phyloP scores from a whole-genome alignment of 1,284 basidiomycete genomes.

The Ceratobasidium sp. region DNA sequence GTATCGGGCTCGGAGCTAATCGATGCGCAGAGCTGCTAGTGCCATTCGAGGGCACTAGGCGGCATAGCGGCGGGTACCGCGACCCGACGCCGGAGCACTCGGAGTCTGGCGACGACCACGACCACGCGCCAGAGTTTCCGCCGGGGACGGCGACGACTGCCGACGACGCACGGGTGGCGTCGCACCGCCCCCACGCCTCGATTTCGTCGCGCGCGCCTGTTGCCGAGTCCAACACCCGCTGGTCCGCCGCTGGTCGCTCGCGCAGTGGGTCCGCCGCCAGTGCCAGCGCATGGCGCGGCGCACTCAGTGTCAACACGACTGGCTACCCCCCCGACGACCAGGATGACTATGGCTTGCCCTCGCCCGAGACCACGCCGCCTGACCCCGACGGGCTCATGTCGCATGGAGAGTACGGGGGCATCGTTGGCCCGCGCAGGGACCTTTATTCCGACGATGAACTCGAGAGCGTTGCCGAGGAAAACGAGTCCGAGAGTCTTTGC shows the following conservation, averaged over 20 bases:
- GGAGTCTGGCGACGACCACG: not conserved
- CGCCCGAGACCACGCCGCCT: conserved; percentile 18
- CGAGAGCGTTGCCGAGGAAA: conserved; percentile 41
- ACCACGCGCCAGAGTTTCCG: conserved; percentile 12
- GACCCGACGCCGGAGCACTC: not conserved
- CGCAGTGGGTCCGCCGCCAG: conserved; percentile 24
- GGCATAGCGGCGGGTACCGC: not conserved
- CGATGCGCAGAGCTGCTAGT: not conserved
- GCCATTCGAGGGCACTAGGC: not conserved
- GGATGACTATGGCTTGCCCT: conserved; percentile 35
- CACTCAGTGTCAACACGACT: conserved; percentile 10
- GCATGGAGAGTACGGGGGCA: conserved; percentile 37
- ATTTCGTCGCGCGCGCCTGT: conserved; percentile 37
- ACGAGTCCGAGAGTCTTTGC: conserved; percentile 28
- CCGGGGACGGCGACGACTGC: conserved; percentile 34
- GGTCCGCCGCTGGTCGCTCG: conserved; percentile 20
- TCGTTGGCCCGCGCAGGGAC: conserved; percentile 31
- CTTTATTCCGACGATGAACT: conserved; percentile 42
- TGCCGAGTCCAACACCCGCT: conserved; percentile 31
- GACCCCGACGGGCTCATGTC: conserved; percentile 41
- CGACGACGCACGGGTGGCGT: conserved; percentile 31
- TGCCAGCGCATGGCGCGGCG: not conserved
- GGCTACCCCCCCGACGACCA: conserved; percentile 16
- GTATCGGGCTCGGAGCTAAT: not conserved
- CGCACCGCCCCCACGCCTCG: conserved; percentile 13